A percentile compares a stretch with the other conserved stretches of the same genome.
Conservation (phyloP, 257 asterid species). For the Euphrasia confusa region DNA sequence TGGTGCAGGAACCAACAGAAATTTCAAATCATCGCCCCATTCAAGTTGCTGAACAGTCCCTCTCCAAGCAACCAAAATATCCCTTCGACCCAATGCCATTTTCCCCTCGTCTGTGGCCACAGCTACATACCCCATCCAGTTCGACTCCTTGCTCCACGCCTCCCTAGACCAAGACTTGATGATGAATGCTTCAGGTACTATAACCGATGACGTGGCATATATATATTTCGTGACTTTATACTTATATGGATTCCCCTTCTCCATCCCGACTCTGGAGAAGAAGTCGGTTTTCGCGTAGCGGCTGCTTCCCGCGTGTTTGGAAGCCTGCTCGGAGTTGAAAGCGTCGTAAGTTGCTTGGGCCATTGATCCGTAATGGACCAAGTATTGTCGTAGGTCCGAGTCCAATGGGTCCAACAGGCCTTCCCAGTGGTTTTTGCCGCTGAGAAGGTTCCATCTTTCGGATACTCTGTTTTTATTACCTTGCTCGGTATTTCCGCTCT, state of each 20-base stretch:
- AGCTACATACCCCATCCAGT: slow-evolving; percentile 79
- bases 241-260: slow-evolving; percentile 42
- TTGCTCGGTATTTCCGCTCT: not conserved
- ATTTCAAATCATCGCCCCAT: slow-evolving; percentile 67
- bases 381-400: slow-evolving; percentile 57
- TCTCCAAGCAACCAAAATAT: slow-evolving; percentile 71
- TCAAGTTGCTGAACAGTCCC: slow-evolving; percentile 61
- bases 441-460: slow-evolving; percentile 57
- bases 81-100: slow-evolving; percentile 59
- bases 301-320: slow-evolving; percentile 66
- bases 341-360: slow-evolving; percentile 66
- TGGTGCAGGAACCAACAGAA: slow-evolving; percentile 42
- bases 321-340: slow-evolving; percentile 45
- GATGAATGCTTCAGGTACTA: slow-evolving; percentile 52
- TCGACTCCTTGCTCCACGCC: slow-evolving; percentile 71
- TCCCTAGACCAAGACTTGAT: slow-evolving; percentile 48
- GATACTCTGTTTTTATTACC: not conserved
- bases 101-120: slow-evolving; percentile 76
- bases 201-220: slow-evolving; percentile 55
- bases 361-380: slow-evolving; percentile 65
- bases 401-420: slow-evolving; percentile 63
- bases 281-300: slow-evolving; percentile 36
- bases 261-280: slow-evolving; percentile 47
- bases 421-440: slow-evolving; percentile 57
- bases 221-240: slow-evolving; percentile 51